Evolutionary conservation across 164 flowering plant species (phyloP), one percentile per base, ranked within the genome.

Genomic region (Brasenia schreberi): DNA sequence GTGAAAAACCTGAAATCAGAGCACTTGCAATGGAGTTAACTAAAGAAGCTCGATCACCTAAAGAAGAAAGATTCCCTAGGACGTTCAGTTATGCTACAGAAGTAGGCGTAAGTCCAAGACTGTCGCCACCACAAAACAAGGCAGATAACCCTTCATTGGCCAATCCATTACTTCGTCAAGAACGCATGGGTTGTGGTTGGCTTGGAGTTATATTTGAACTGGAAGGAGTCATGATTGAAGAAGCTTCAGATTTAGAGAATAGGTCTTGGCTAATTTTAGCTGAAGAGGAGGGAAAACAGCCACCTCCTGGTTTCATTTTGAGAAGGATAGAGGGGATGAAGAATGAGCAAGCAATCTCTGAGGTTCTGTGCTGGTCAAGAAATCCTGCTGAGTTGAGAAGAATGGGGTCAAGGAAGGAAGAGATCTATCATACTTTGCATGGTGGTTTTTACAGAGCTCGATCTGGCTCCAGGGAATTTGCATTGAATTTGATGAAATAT

Each of bases 161-260:
- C 18, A 94, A 94, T 59, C 98, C 98, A 0, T 77, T 94, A 80
- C 91, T 89, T 61, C 73, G 98, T 19, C 95, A 84, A 67, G 96
- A 94, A 70, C 81, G 92, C 70, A 88, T 91, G 97, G 97, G 99
- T 11, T 83, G 96, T 76, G 97, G 99, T n/a, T 91, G 97, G 97
- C 77, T 94, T 66, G 93, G 90, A 64, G 97, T 85, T n/a, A 91
- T 94, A 62, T 89, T 94, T 70, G 99, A 91, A 73, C 88, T 87
- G 97, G 99, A 94, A 71, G 97, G 99, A 6, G 99, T 94, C 39
- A 45, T 94, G 43, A 69, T 87, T 17, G 96, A 94, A 70, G 96
- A 87, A 59, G 82, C 81, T 65, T 83, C 96, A 58, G 95, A 94
- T 71, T 72, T 85, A 18, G 99, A 89, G 82, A 87, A 80, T 70